Conservation (phyloP, 192 early-diverging fungal species). For the Backusella westeae region DNA sequence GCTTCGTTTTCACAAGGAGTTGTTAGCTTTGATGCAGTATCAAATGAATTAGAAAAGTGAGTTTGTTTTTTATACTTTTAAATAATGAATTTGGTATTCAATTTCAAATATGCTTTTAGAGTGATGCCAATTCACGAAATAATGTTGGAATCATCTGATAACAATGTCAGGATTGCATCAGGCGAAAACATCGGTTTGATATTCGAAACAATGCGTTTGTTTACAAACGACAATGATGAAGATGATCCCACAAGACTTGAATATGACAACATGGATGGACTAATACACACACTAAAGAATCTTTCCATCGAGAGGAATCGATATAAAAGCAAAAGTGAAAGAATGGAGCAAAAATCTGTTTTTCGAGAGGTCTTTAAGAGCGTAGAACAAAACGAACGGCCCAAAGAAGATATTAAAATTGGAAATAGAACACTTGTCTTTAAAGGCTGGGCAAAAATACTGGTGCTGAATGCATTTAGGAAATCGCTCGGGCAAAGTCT, state of each 20-base stretch:
- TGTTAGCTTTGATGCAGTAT: slow-evolving; percentile 25
- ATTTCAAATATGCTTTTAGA: slow-evolving; percentile 15
- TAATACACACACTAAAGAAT: slow-evolving; percentile 51
- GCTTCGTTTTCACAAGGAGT: slow-evolving; percentile 19
- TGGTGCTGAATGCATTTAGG: slow-evolving; percentile 19
- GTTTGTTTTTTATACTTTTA: background rate
- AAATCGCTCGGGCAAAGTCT: slow-evolving; percentile 20
- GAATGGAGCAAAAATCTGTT: slow-evolving; percentile 53
- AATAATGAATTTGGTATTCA: no score
- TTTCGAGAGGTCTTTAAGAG: slow-evolving; percentile 65
- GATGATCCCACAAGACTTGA: slow-evolving; percentile 22
- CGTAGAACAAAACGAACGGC: slow-evolving; percentile 53
- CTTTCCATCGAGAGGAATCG: slow-evolving; percentile 58
- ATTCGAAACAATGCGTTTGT: slow-evolving; percentile 54
- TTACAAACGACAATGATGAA: background rate
- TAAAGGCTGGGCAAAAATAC: slow-evolving; percentile 49
- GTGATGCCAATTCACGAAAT: slow-evolving; percentile 51
- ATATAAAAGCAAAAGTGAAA: slow-evolving; percentile 54
- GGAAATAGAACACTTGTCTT: slow-evolving; percentile 46
- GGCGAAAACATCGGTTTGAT: slow-evolving; percentile 75
- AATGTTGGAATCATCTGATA: slow-evolving; percentile 53
- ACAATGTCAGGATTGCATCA: slow-evolving; percentile 67
- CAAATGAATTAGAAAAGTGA: slow-evolving; percentile 37
- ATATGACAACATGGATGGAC: slow-evolving; percentile 58
- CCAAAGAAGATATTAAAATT: slow-evolving; percentile 51